Evolutionary conservation across 2,329 filamentous ascomycete genomes (phyloP).

Genomic region (Paraphaeosphaeria minitans): DNA sequence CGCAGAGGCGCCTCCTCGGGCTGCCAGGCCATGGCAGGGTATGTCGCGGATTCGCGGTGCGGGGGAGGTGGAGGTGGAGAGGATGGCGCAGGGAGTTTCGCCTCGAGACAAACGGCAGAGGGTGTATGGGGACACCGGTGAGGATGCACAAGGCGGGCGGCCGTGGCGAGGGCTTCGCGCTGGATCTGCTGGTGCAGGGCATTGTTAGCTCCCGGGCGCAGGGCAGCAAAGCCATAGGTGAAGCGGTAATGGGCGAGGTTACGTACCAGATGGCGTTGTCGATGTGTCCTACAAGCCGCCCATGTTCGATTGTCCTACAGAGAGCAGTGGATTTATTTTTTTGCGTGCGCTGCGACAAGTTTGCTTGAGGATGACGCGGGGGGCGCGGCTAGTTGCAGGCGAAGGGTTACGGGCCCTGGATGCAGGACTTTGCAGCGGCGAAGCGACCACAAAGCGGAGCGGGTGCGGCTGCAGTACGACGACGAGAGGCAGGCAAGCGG

Average conservation of each 20-base stretch:
- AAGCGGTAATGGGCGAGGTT: conserved; percentile 28
- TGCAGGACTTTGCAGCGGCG: conserved; percentile 19
- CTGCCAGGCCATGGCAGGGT: conserved; percentile 82
- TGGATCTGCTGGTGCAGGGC: conserved; percentile 35
- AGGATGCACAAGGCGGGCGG: conserved; percentile 18
- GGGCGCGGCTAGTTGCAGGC: conserved; percentile 32
- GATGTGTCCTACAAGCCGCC: conserved; percentile 40
- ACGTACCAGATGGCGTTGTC: conserved; percentile 41
- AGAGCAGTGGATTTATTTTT: conserved; percentile 25
- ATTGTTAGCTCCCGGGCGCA: conserved; percentile 39
- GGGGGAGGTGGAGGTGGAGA: conserved; percentile 14
- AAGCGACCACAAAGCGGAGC: conserved; percentile 25
- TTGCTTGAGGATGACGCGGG: conserved; percentile 41
- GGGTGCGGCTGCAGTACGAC: conserved; percentile 35
- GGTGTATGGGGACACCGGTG: conserved; percentile 10
- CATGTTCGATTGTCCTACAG: conserved; percentile 33
- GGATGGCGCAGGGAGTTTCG: background rate
- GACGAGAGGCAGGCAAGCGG: conserved; percentile 21
- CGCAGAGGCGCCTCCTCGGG: conserved; percentile 83
- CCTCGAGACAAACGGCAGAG: conserved; percentile 12
- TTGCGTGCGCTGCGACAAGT: conserved; percentile 31
- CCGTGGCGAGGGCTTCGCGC: conserved; percentile 31
- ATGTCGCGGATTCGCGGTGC: conserved; percentile 17
- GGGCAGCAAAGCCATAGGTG: conserved; percentile 25
- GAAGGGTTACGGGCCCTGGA: conserved; percentile 23